These are phyloP conservation scores for Plectranthus barbatus DNA, from an alignment of 257 asterid genomes.

Conservation along the genomic window DNA sequence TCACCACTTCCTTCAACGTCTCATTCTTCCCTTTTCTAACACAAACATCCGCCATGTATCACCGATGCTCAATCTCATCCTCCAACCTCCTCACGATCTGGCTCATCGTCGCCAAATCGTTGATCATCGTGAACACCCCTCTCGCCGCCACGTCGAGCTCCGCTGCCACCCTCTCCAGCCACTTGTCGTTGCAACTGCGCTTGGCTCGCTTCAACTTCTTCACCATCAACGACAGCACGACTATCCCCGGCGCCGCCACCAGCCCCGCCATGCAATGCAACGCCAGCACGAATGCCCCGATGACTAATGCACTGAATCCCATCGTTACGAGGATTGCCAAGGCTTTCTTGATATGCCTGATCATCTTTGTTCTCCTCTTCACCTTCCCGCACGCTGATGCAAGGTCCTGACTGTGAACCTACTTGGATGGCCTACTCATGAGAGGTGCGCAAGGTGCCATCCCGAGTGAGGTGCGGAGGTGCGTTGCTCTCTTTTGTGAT, in stretches of 20 bases:
- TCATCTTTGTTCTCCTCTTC: slow-evolving; percentile 26
- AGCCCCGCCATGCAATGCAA: slow-evolving; percentile 30
- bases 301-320: slow-evolving; percentile 22
- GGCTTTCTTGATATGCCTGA: slow-evolving; percentile 19
- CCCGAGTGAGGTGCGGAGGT: no score
- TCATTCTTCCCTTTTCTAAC: slow-evolving; percentile 40
- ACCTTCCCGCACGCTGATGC: slow-evolving; percentile 30
- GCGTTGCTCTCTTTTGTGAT: no score
- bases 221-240: slow-evolving; percentile 7
- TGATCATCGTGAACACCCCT: slow-evolving; percentile 55
- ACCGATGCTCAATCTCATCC: slow-evolving; percentile 55
- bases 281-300: slow-evolving; percentile 24
- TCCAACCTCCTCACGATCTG: slow-evolving; percentile 36
- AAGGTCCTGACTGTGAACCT: slow-evolving; percentile 23
- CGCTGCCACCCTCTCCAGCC: slow-evolving; percentile 20
- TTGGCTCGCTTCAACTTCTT: slow-evolving; percentile 10
- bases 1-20: slow-evolving; percentile 47
- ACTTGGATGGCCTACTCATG: no score
- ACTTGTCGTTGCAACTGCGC: not conserved
- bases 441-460: no score
- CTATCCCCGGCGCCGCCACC: slow-evolving; percentile 24
- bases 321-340: slow-evolving; percentile 15
- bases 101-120: slow-evolving; percentile 57
- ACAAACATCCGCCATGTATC: slow-evolving; percentile 37
- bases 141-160: slow-evolving; percentile 61